Conservation (phyloP, 441 rosid species). For the Pelargonium myrrhifolium region DNA sequence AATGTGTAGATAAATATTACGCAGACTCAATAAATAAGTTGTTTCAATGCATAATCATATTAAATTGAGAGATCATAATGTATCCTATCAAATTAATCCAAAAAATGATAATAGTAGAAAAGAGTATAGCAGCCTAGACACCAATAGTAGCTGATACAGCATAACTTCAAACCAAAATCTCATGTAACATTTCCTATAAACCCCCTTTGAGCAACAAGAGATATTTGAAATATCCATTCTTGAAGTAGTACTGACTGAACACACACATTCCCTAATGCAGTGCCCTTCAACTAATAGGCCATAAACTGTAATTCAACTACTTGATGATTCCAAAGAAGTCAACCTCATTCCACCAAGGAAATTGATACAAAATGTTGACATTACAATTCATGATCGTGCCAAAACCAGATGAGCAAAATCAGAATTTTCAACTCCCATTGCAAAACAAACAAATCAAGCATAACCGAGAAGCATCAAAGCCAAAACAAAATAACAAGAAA, state of each 20-base stretch:
- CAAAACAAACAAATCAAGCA: conserved; percentile 15
- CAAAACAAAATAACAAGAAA: conserved; percentile 9
- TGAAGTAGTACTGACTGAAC: no score
- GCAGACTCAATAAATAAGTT: neutral
- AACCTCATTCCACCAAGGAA: neutral
- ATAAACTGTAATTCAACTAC: neutral
- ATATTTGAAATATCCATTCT: neutral
- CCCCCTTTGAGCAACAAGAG: neutral
- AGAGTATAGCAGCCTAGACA: neutral
- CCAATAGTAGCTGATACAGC: neutral
- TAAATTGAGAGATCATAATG: neutral
- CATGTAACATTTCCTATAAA: neutral
- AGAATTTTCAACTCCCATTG: conserved; percentile 4
- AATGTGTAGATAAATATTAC: neutral
- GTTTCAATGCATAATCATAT: neutral
- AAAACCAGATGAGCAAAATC: neutral
- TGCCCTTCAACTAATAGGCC: neutral
- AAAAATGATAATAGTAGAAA: neutral
- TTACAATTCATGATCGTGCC: neutral
- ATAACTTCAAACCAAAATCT: neutral
- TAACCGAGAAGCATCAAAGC: neutral
- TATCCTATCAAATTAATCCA: neutral
- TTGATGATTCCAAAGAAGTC: neutral
- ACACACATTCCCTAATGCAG: neutral
- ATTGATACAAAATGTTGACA: neutral